Evolutionary conservation across 129 eudicot species (phyloP).

Genomic region (Pulicaria dysenterica): DNA sequence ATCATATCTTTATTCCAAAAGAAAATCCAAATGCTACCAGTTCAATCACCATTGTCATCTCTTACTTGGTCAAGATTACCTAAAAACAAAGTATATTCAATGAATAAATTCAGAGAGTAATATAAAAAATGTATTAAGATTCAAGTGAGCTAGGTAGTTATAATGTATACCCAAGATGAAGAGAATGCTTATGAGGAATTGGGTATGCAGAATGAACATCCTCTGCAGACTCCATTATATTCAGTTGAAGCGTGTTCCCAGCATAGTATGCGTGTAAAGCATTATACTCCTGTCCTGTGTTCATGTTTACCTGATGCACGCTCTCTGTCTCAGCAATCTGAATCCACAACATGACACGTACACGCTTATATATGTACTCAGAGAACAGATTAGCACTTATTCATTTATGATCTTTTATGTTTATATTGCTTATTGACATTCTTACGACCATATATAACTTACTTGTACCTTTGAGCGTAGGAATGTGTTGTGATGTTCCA

Average conservation of each 20-base stretch:
- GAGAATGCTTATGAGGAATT: conserved; percentile 29
- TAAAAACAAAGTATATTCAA: conserved; percentile 1
- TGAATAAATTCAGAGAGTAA: background rate
- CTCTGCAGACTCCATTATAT: conserved; percentile 38
- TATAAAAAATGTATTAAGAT: background rate
- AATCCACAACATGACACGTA: background rate
- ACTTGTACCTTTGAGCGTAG: conserved; percentile 59
- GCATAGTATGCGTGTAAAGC: conserved; percentile 38
- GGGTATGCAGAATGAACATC: conserved; percentile 24
- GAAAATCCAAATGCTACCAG: background rate
- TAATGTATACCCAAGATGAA: conserved; percentile 39
- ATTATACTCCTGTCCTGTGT: conserved; percentile 48
- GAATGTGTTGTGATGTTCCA: conserved; percentile 59
- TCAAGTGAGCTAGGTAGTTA: background rate
- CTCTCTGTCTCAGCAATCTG: conserved; percentile 70
- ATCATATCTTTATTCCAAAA: conserved; percentile 30
- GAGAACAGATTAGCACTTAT: background rate
- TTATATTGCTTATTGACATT: background rate
- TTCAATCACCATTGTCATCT: conserved; percentile 10
- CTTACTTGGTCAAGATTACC: conserved; percentile 15
- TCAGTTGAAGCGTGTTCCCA: conserved; percentile 41
- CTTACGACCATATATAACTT: background rate
- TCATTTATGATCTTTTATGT: background rate
- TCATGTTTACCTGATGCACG: conserved; percentile 54
- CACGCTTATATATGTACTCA: background rate